Base-by-base conservation (phyloP, 441 rosid genomes). In the Rhodomyrtus psidioides region DNA sequence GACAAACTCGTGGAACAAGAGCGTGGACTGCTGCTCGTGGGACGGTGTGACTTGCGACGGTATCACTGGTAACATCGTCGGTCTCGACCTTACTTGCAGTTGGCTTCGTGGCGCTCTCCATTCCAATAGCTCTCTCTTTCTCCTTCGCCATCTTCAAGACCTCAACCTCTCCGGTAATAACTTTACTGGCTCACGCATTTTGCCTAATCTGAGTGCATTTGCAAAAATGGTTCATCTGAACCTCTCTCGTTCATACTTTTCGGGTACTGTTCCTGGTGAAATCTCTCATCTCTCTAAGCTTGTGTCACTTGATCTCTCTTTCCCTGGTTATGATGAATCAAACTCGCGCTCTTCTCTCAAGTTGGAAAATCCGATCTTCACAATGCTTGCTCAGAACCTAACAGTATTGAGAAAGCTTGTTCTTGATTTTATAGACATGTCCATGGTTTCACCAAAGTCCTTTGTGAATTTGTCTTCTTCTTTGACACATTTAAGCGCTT, bases 231-330 rank as follows among this genome's bases (percentile, higher is more conserved):
- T 42, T 60, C 42, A 28, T 60, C 0, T 60, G 1, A 60, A 60
- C 28, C 74, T 60, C 24, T 60, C 23, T 8, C 0, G 12, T 7
- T 28, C 12, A 28, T 10, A 4, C 2, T 28, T 60, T 16, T 7
- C 0, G 1, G 6, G 42, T 16, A 4, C 12, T 0, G 0, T 60
- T 7, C 6, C 74, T 1, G 4, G 6, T 60, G 12, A 16, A 30
- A 60, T 60, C 42, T 60, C 42, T 16, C 1, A 0, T 23, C 42
- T 60, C 3, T 60, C 74, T 23, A 0, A 60, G 1, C 9, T 60
- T 1, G 74, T 7, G 74, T 60, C 74, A 8, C 74, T 60, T 28
- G 74, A 60, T 60, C 24, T 60, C 12, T 60, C 42, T 42, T 42
- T 5, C 42, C 42, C 44, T 42, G 6, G 4, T 42, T 42, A 42